These are phyloP conservation scores for Westerdykella aurantiaca DNA, from an alignment of 2,329 filamentous ascomycete genomes.

Conservation along the genomic window DNA sequence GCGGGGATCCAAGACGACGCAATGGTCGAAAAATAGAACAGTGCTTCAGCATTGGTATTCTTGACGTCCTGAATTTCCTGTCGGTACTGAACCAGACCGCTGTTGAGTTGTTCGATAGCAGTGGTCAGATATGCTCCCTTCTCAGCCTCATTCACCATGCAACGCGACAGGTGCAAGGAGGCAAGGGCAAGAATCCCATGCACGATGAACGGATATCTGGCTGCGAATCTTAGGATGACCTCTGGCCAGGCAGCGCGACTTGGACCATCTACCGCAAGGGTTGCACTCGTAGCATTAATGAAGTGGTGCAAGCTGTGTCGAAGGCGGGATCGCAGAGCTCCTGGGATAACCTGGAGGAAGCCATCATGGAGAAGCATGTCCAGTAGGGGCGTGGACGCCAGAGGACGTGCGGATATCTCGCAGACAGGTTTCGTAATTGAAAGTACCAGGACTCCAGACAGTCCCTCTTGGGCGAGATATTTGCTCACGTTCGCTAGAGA, in stretches of 20 bases:
- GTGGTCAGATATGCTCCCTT: constrained; percentile 13
- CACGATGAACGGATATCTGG: constrained; percentile 38
- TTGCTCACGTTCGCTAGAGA: neutral
- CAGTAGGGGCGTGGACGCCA: constrained; percentile 8
- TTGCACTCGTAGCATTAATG: constrained; percentile 12
- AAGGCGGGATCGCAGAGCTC: constrained; percentile 7
- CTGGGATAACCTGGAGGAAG: constrained; percentile 10
- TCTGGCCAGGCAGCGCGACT: constrained; percentile 16
- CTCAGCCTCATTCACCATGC: constrained; percentile 10
- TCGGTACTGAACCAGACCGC: constrained; percentile 18
- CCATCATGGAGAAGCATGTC: constrained; percentile 8
- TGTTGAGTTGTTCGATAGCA: constrained; percentile 22
- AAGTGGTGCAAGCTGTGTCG: constrained; percentile 21
- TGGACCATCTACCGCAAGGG: constrained; percentile 11
- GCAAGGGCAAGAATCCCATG: constrained; percentile 41
- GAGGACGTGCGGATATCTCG: constrained; percentile 1
- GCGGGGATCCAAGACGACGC: constrained; percentile 13
- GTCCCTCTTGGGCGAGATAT: too few relatives aligned
- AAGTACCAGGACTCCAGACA: too few relatives aligned
- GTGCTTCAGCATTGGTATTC: constrained; percentile 37
- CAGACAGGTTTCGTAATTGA: constrained; percentile 5
- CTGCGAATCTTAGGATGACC: constrained; percentile 28
- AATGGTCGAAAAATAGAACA: constrained; percentile 25
- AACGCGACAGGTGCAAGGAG: constrained; percentile 40
- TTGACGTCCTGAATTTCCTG: constrained; percentile 25